Conservation (phyloP, 305 asterid genomes). For the Fraxinus sp. region DNA sequence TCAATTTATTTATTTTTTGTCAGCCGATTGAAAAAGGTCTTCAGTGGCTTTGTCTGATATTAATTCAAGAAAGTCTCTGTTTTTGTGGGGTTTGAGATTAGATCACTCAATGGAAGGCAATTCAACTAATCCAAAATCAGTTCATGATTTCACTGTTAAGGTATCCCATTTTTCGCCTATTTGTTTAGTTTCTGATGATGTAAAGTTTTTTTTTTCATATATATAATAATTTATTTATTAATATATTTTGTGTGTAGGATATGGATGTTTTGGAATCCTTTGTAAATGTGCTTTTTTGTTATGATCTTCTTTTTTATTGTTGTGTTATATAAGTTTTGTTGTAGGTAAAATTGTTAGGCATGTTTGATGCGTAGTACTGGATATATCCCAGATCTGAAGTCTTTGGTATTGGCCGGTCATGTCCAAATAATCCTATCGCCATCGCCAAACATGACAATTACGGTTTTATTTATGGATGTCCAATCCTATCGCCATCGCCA, state of each 20-base stretch:
- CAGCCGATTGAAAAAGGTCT: not conserved
- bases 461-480: not conserved
- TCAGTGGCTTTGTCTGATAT: constrained; percentile 2
- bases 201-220: not conserved
- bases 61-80: constrained; percentile 3
- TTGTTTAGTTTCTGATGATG: not conserved
- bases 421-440: not conserved
- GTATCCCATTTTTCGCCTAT: constrained; percentile 11
- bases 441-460: not conserved
- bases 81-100: constrained; percentile 23
- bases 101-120: constrained; percentile 41
- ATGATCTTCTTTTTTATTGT: not conserved
- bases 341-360: not conserved
- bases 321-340: not conserved
- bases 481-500: too few relatives aligned
- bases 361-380: not conserved
- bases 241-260: not conserved
- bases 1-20: constrained; percentile 6
- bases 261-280: not conserved
- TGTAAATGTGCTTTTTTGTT: not conserved
- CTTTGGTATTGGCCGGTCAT: not conserved
- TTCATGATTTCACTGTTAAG: constrained; percentile 55
- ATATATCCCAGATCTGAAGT: not conserved
- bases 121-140: constrained; percentile 44
- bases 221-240: not conserved